Evolutionary conservation across 352 stramenopile genomes (phyloP).

Genomic region (Stramenopiles sp.): DNA sequence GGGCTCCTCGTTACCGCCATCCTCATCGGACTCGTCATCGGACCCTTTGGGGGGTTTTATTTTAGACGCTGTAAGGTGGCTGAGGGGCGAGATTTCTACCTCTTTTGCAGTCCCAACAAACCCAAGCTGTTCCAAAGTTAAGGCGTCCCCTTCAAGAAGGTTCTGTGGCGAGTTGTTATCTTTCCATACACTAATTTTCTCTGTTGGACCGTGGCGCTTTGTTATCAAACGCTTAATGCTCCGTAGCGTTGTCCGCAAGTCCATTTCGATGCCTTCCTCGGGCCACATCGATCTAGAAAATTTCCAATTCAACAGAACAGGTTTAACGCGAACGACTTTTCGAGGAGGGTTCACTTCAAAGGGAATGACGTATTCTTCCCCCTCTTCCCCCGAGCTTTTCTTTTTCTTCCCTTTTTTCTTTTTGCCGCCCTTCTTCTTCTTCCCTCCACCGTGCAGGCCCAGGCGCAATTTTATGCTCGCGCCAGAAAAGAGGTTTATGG

Average conservation of each 20-base stretch:
- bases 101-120: not conserved
- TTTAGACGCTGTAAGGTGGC: not conserved
- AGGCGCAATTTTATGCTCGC: no score
- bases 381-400: not conserved
- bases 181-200: not conserved
- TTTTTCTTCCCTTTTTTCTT: slow-evolving; percentile 6
- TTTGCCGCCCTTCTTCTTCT: not conserved
- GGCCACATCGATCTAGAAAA: slow-evolving; percentile 5
- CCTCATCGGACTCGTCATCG: not conserved
- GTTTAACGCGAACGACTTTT: not conserved
- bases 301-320: not conserved
- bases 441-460: no score
- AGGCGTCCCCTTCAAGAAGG: not conserved
- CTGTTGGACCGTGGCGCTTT: not conserved
- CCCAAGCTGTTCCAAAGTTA: not conserved
- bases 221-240: not conserved
- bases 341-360: not conserved
- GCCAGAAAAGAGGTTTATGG: no score
- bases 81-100: not conserved
- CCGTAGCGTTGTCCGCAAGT: not conserved
- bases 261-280: not conserved
- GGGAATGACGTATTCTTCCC: not conserved
- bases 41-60: not conserved
- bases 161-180: not conserved
- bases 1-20: not conserved